Conservation (phyloP, 345 rosid species). For the Pistacia integerrima region DNA sequence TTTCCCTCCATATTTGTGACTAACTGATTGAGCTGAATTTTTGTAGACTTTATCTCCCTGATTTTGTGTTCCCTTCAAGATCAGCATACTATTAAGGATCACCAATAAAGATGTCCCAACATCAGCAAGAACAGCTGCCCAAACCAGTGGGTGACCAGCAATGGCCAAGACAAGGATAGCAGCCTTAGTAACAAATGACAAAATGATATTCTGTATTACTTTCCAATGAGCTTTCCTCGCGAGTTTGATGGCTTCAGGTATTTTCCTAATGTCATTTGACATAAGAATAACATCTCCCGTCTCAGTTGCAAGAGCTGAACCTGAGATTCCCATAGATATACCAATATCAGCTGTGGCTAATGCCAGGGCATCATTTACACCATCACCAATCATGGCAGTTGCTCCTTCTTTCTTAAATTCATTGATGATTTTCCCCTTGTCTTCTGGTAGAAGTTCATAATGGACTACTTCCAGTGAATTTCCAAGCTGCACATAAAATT, state of each 20-base stretch:
- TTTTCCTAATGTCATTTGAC: constrained; percentile 79
- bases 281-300: constrained; percentile 63
- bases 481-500: constrained; percentile 52
- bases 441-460: constrained; percentile 83
- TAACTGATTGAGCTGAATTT: constrained; percentile 9
- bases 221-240: constrained; percentile 63
- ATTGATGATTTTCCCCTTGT: constrained; percentile 55
- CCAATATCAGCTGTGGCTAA: constrained; percentile 87
- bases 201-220: constrained; percentile 64
- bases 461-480: constrained; percentile 57
- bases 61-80: constrained; percentile 38
- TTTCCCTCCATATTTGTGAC: constrained; percentile 15
- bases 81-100: constrained; percentile 77
- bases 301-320: constrained; percentile 88
- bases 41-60: constrained; percentile 26
- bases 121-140: constrained; percentile 92
- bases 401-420: constrained; percentile 57
- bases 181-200: constrained; percentile 62
- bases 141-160: constrained; percentile 79
- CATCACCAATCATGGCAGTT: constrained; percentile 90
- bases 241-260: constrained; percentile 63
- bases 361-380: constrained; percentile 92
- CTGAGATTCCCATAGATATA: constrained; percentile 88
- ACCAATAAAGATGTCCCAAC: constrained; percentile 86
- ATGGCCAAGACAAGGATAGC: constrained; percentile 71